Evolutionary conservation across 129 eudicot species (phyloP), one percentile per base, ranked within the genome.

Genomic region (Helichrysum umbraculigerum): DNA sequence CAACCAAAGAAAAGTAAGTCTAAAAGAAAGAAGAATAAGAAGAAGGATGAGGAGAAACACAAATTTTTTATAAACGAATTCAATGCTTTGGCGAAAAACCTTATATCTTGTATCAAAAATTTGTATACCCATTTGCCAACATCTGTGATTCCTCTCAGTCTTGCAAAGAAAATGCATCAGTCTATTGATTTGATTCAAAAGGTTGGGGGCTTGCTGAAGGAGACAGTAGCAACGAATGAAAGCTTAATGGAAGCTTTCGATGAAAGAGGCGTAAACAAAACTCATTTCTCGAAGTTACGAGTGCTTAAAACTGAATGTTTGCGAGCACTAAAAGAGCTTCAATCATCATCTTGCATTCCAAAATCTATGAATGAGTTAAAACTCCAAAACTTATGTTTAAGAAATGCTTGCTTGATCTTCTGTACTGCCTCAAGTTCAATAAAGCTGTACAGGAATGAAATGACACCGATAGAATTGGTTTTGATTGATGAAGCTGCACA

Each of bases 401-500:
- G 25, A 51, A 81, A 81, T 68, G 90, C 88, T 5, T 33, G 84
- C 39, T 83, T 89, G 60, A 35, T 89, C 9, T 89, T 92, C 39
- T 86, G 96, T 78, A 92, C 98, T 22, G 90, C 92, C 5, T 89
- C 96, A 22, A 84, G 87, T 75, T 86, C 93, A 10, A 41, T 66
- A 10, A 86, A 83, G 72, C n/a, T 87, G 77, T 72, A 50, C 30
- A 64, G 10, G 1, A 58, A 68, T 5, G 68, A 9, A 58, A 77
- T 69, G 72, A 70, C 29, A 3, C 86, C 88, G 2, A 42, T 86
- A 21, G 65, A 86, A 29, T 60, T 88, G 50, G 64, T 91, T 78
- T 68, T 91, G 25, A 78, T 91, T 6, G 97, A 91, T 77, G 97
- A 91, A 71, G 97, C 89, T 22, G 89, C 96, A 71, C 96, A 86